Evolutionary conservation across 306 rosid species (phyloP).

Genomic region (Dryas drummondii): DNA sequence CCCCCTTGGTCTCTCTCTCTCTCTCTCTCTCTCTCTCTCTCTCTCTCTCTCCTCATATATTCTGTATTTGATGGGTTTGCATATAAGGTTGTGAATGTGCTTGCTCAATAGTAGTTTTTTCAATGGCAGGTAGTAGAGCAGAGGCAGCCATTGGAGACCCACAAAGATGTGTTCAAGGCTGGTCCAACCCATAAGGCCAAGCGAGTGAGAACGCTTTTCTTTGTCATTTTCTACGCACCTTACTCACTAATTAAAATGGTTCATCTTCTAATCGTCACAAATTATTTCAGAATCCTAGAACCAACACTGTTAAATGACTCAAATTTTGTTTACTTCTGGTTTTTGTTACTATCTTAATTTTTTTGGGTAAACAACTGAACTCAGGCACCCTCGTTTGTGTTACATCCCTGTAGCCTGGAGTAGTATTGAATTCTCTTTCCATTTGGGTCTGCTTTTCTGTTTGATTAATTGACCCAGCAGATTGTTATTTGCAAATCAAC

Average conservation of each 20-base stretch:
- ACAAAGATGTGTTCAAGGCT: background rate
- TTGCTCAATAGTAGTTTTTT: background rate
- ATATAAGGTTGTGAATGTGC: background rate
- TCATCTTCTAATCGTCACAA: too few species aligned
- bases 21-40: background rate
- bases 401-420: too few species aligned
- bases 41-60: background rate
- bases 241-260: too few species aligned
- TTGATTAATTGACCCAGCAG: background rate
- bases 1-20: too few species aligned
- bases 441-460: background rate
- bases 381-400: too few species aligned
- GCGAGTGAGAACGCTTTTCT: background rate
- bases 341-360: too few species aligned
- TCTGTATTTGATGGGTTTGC: background rate
- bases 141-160: constrained; percentile 3
- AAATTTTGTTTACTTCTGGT: too few species aligned
- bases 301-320: too few species aligned
- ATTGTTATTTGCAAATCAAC: background rate
- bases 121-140: background rate
- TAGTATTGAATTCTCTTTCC: background rate
- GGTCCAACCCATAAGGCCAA: background rate
- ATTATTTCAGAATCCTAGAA: too few species aligned
- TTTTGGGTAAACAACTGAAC: too few species aligned
- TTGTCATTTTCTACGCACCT: background rate